A percentile compares a stretch with the other conserved stretches of the same genome.
These are phyloP conservation scores for Phytophthora tentaculata DNA, from an alignment of 352 stramenopile species.

Conservation along the genomic window DNA sequence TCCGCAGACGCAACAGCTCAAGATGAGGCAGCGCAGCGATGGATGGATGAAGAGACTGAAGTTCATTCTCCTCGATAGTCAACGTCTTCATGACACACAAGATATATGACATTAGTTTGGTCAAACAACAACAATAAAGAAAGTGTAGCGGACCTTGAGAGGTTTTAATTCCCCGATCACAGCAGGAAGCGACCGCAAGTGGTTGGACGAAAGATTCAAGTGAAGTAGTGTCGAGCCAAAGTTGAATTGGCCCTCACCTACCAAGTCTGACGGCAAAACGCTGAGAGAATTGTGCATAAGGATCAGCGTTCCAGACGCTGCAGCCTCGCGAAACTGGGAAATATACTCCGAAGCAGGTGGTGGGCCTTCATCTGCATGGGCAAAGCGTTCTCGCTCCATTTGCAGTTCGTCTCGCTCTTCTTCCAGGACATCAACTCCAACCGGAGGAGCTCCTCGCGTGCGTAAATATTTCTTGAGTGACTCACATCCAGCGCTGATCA, in stretches of 20 bases:
- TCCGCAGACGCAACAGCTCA: conserved; percentile 68
- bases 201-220: conserved; percentile 76
- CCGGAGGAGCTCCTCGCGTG: conserved; percentile 63
- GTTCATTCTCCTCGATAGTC: conserved; percentile 69
- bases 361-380: conserved; percentile 14
- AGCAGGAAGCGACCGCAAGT: conserved; percentile 48
- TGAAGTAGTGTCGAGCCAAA: conserved; percentile 64
- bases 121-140: neutral
- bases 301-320: conserved; percentile 60
- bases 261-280: conserved; percentile 39
- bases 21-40: conserved; percentile 58
- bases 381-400: conserved; percentile 31
- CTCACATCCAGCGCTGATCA: conserved; percentile 73
- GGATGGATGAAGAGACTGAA: conserved; percentile 50
- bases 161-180: conserved; percentile 52
- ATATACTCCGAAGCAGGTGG: conserved; percentile 22
- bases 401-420: conserved; percentile 75
- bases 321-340: conserved; percentile 62
- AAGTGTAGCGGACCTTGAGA: conserved; percentile 42
- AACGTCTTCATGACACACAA: conserved; percentile 50
- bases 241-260: conserved; percentile 30
- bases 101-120: conserved; percentile 5
- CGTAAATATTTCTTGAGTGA: conserved; percentile 86
- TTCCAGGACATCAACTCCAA: conserved; percentile 63
- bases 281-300: conserved; percentile 45